phyloP scores from a whole-genome alignment of 176 grass and related monocot genomes.

The Hsuehochloa calcarea region DNA sequence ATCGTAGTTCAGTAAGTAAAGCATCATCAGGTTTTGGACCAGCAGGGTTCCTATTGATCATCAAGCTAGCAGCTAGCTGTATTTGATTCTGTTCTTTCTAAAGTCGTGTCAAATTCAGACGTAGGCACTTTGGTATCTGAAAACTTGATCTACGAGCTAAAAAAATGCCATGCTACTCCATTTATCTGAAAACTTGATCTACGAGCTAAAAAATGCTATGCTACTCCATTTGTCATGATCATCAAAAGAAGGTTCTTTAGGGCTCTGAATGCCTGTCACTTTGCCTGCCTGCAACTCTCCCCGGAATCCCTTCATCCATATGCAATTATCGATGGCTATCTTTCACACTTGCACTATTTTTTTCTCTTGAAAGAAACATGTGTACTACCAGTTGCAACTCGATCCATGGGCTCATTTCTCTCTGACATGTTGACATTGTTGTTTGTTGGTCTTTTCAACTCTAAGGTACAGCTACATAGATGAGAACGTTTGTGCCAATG shows the following conservation, averaged over 20 bases:
- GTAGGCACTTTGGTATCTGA: background rate
- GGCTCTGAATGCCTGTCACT: background rate
- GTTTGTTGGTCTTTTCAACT: background rate
- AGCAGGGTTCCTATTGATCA: background rate
- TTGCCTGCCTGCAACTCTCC: slow-evolving; percentile 12
- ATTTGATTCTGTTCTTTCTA: background rate
- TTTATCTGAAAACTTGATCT: background rate
- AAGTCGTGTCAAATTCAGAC: background rate
- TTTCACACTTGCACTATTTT: background rate
- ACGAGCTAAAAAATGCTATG: background rate
- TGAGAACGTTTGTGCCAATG: slow-evolving; percentile 2
- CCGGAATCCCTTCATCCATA: background rate
- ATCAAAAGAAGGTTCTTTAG: background rate
- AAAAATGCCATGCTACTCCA: background rate
- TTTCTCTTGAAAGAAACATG: slow-evolving; percentile 33
- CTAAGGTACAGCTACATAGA: background rate
- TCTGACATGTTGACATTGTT: slow-evolving; percentile 15
- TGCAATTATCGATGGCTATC: background rate
- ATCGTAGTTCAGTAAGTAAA: background rate
- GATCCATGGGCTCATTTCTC: slow-evolving; percentile 21
- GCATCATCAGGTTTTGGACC: background rate
- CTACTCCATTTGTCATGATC: background rate
- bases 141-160: background rate
- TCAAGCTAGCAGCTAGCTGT: background rate
- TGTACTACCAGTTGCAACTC: background rate